phyloP scores from a whole-genome alignment of 163 green algal genomes.

The Chlorella variabilis region DNA sequence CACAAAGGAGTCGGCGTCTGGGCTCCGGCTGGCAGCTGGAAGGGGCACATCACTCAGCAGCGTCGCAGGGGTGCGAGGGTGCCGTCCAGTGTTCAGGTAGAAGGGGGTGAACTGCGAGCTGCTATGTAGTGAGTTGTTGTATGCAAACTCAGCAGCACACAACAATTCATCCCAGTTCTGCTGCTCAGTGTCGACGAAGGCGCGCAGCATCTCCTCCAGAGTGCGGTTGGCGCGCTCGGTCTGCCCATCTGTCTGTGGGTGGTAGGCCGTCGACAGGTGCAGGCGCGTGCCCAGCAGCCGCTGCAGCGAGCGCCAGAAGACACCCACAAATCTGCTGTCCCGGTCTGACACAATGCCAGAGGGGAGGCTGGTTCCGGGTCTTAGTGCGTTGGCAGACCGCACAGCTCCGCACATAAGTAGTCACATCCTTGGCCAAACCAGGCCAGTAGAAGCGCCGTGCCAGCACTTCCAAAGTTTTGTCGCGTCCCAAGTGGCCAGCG shows the following conservation, averaged over 20 bases:
- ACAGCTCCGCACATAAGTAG: conserved; percentile 23
- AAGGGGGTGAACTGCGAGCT: conserved; percentile 11
- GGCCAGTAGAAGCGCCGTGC: background rate
- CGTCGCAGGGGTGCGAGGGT: background rate
- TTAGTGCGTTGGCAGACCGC: conserved; percentile 37
- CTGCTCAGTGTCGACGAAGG: background rate
- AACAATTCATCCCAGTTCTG: conserved; percentile 16
- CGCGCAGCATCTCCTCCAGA: conserved; percentile 63
- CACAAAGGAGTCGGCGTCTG: background rate
- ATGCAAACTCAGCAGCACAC: conserved; percentile 24
- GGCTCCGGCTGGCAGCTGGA: background rate
- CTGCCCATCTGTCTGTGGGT: conserved; percentile 73
- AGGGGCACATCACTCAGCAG: background rate
- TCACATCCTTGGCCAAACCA: background rate
- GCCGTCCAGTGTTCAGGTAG: background rate
- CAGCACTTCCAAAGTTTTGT: background rate
- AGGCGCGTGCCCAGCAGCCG: conserved; percentile 40
- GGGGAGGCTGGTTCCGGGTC: background rate
- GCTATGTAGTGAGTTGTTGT: conserved; percentile 4
- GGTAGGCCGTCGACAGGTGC: conserved; percentile 56
- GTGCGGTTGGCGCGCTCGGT: conserved; percentile 65
- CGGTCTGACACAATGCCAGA: conserved; percentile 59
- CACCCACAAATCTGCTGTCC: conserved; percentile 52
- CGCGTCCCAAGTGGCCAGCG: conserved; percentile 13
- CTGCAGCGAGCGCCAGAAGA: conserved; percentile 60